Conservation (phyloP, 352 stramenopile genomes). For the Phytophthora melonis region DNA sequence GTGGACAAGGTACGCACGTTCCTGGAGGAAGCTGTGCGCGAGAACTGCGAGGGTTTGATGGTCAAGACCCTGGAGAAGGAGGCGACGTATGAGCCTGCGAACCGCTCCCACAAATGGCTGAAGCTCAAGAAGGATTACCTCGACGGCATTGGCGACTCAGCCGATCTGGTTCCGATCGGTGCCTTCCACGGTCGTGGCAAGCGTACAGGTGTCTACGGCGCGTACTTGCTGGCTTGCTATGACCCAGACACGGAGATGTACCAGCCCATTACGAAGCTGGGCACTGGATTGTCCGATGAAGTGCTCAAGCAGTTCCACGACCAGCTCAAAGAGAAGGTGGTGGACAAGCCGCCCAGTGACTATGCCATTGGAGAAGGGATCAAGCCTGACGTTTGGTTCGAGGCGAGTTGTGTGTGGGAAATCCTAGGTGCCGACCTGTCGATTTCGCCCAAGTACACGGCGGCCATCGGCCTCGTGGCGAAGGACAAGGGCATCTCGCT, state of each 20-base stretch:
- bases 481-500: conserved; percentile 97
- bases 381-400: conserved; percentile 96
- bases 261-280: conserved; percentile 98
- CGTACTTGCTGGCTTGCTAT: conserved; percentile 99
- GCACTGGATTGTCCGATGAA: conserved; percentile 99
- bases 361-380: conserved; percentile 93
- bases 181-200: conserved; percentile 97
- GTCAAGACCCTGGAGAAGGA: conserved; percentile 99
- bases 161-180: conserved; percentile 99
- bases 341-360: conserved; percentile 89
- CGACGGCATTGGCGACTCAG: conserved; percentile 97
- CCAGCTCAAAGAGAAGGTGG: conserved; percentile 84
- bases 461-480: conserved; percentile 92
- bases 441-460: conserved; percentile 98
- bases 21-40: conserved; percentile 94
- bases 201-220: conserved; percentile 96
- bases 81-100: conserved; percentile 97
- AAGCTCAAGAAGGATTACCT: conserved; percentile 99
- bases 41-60: conserved; percentile 98
- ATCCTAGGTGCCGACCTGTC: conserved; percentile 98
- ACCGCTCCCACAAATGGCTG: conserved; percentile 99
- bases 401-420: conserved; percentile 97
- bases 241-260: conserved; percentile 98
- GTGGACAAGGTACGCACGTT: conserved; percentile 92
- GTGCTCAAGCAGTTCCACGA: conserved; percentile 93